phyloP scores from a whole-genome alignment of 495 filamentous ascomycete genomes.

The Penicillium riverlandense region DNA sequence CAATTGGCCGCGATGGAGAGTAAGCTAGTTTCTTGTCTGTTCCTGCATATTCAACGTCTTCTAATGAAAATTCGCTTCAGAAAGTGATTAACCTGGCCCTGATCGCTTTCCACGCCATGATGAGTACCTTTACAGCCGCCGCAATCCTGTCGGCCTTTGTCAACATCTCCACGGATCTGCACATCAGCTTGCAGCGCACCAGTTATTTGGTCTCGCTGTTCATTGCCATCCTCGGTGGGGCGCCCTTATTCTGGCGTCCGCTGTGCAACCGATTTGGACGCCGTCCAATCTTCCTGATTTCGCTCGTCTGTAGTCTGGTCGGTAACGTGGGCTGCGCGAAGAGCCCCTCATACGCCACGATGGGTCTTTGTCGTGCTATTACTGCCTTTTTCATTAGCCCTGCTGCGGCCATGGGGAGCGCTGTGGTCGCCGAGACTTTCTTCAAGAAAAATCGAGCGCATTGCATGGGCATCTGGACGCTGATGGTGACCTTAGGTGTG shows the following conservation, averaged over 20 bases:
- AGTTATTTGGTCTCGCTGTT: slow-evolving; percentile 46
- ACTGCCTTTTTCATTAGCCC: slow-evolving; percentile 46
- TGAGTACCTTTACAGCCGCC: slow-evolving; percentile 50
- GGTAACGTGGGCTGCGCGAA: slow-evolving; percentile 41
- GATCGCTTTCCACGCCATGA: slow-evolving; percentile 49
- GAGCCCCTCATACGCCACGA: slow-evolving; percentile 30
- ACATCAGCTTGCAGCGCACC: slow-evolving; percentile 29
- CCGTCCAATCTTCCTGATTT: slow-evolving; percentile 44
- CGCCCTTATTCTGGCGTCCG: slow-evolving; percentile 47
- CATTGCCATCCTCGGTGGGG: slow-evolving; percentile 41
- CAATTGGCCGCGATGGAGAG: slow-evolving; percentile 52
- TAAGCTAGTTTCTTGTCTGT: slow-evolving; percentile 9
- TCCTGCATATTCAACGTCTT: slow-evolving; percentile 1
- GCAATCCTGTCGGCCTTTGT: slow-evolving; percentile 45
- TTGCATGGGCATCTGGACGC: slow-evolving; percentile 49
- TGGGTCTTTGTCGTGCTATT: slow-evolving; percentile 39
- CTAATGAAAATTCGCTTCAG: slow-evolving; percentile 19
- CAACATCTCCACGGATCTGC: slow-evolving; percentile 34
- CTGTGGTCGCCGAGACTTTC: slow-evolving; percentile 44
- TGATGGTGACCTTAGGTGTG: slow-evolving; percentile 43
- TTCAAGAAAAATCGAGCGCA: slow-evolving; percentile 41
- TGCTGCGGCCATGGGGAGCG: slow-evolving; percentile 46
- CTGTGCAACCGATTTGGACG: slow-evolving; percentile 49
- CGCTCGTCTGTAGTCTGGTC: slow-evolving; percentile 33
- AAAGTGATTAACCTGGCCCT: slow-evolving; percentile 47